Percentiles rank a stretch among this genome's conserved stretches.
Evolutionary conservation across 1,139 yeast species (phyloP).

Genomic region (Geotrichum aggregatum): DNA sequence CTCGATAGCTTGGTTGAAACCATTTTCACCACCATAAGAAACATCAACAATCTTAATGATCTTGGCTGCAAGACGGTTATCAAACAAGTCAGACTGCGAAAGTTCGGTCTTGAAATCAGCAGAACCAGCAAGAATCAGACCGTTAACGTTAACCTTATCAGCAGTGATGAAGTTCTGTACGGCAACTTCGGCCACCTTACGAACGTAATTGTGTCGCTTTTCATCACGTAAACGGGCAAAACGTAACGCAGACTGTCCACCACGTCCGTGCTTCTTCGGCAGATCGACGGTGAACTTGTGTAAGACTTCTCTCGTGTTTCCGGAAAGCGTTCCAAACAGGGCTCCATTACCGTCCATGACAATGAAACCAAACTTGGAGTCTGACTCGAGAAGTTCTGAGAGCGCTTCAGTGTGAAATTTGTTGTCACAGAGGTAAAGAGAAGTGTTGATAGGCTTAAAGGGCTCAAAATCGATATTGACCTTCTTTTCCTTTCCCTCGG

Average conservation of each 20-base stretch:
- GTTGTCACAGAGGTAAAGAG: conserved; percentile 92
- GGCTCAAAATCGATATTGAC: conserved; percentile 94
- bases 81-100: conserved; percentile 88
- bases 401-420: conserved; percentile 97
- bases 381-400: conserved; percentile 87
- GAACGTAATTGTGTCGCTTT: conserved; percentile 95
- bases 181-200: conserved; percentile 97
- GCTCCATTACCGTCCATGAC: conserved; percentile 99
- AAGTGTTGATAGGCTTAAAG: conserved; percentile 95
- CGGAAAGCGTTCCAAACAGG: conserved; percentile 90
- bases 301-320: conserved; percentile 92
- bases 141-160: conserved; percentile 91
- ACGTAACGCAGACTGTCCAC: conserved; percentile 99
- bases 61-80: conserved; percentile 79
- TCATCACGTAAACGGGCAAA: conserved; percentile 98
- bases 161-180: conserved; percentile 91
- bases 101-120: conserved; percentile 97
- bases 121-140: conserved; percentile 94
- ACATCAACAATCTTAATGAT: conserved; percentile 91
- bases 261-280: conserved; percentile 99
- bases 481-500: conserved; percentile 95
- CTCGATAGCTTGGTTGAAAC: conserved; percentile 97
- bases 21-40: conserved; percentile 98
- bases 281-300: conserved; percentile 96
- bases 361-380: conserved; percentile 93